phyloP scores from a whole-genome alignment of 1,139 yeast species.

The Pichia sp. region DNA sequence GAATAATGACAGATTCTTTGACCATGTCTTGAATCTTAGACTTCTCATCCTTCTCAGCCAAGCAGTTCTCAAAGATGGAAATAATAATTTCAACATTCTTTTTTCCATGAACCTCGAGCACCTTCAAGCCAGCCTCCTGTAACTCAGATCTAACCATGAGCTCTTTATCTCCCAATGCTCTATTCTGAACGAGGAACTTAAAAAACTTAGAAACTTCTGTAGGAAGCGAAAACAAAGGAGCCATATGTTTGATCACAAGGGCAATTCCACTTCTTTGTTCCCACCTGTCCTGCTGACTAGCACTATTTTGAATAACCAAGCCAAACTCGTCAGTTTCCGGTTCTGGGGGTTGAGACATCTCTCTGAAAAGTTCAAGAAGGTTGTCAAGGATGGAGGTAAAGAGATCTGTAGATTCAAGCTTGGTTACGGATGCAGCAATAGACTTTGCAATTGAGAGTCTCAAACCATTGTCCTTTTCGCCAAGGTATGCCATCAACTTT shows the following conservation, averaged over 20 bases:
- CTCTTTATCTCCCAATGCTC: conserved; percentile 70
- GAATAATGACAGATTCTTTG: conserved; percentile 74
- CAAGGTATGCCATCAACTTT: conserved; percentile 44
- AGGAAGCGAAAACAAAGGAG: conserved; percentile 37
- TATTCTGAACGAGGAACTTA: conserved; percentile 45
- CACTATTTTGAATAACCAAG: conserved; percentile 55
- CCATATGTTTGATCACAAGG: conserved; percentile 51
- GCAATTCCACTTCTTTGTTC: conserved; percentile 81
- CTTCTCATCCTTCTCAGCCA: conserved; percentile 38
- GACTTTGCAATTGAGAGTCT: conserved; percentile 63
- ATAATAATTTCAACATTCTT: conserved; percentile 60
- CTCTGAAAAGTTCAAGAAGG: conserved; percentile 49
- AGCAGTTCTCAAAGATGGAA: conserved; percentile 64
- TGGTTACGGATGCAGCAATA: conserved; percentile 42
- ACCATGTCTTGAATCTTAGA: conserved; percentile 53
- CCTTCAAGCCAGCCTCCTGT: conserved; percentile 80
- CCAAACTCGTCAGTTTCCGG: conserved; percentile 77
- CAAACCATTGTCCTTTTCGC: conserved; percentile 51
- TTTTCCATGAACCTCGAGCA: conserved; percentile 61
- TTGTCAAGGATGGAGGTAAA: conserved; percentile 35
- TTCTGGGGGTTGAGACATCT: conserved; percentile 67
- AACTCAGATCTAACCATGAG: conserved; percentile 70
- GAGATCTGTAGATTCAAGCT: conserved; percentile 18
- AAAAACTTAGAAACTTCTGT: conserved; percentile 44
- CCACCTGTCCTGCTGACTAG: conserved; percentile 68